Evolutionary conservation across 371 early-diverging fungal species (phyloP).

Genomic region (Dichotomocladium elegans): DNA sequence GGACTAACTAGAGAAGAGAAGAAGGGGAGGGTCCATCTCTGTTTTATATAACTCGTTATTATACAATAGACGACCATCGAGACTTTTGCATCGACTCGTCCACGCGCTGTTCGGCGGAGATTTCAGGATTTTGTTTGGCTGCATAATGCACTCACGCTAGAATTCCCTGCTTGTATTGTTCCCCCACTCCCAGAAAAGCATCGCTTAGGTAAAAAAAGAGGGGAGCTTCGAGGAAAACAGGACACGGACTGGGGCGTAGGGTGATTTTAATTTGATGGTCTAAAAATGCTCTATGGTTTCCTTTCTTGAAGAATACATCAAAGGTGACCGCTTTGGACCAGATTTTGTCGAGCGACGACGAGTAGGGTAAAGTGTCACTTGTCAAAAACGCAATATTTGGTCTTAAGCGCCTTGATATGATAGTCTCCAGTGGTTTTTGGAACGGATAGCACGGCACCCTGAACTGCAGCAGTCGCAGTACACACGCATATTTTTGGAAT

Average conservation of each 20-base stretch:
- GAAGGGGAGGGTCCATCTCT: neutral
- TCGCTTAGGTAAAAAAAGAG: constrained; percentile 54
- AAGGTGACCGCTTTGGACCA: constrained; percentile 89
- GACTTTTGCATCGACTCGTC: constrained; percentile 44
- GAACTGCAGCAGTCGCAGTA: constrained; percentile 67
- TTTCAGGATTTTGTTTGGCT: constrained; percentile 94
- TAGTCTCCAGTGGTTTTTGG: constrained; percentile 77
- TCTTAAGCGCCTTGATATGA: neutral
- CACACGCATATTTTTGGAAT: constrained; percentile 76
- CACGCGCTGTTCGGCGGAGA: constrained; percentile 71
- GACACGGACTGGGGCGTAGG: too few relatives aligned
- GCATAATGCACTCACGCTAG: constrained; percentile 66
- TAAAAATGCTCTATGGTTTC: too few relatives aligned
- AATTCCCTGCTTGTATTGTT: constrained; percentile 75
- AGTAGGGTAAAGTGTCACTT: constrained; percentile 32
- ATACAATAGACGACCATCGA: constrained; percentile 49
- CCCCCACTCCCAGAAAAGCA: constrained; percentile 75
- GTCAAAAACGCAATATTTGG: neutral
- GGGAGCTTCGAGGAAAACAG: constrained; percentile 39
- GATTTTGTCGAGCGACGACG: constrained; percentile 90
- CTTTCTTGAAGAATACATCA: constrained; percentile 85
- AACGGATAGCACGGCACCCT: constrained; percentile 83
- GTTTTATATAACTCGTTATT: neutral
- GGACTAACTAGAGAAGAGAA: too few relatives aligned
- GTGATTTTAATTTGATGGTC: too few relatives aligned